Conservation (phyloP, 1,139 yeast genomes). For the Geotrichum bryndzae region DNA sequence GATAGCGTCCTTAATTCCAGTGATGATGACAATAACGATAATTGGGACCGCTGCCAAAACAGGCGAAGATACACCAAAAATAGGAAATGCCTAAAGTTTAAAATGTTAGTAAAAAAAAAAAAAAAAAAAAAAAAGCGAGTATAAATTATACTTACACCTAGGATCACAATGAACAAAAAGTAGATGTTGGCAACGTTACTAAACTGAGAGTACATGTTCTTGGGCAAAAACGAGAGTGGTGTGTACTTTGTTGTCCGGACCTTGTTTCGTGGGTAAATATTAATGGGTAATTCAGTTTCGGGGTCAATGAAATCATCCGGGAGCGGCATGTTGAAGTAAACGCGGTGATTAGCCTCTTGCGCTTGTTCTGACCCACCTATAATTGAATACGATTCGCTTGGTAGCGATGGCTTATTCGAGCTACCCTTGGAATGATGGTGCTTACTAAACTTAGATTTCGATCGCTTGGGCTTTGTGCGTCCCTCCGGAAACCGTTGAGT, state of each 20-base stretch:
- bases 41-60: slow-evolving; percentile 90
- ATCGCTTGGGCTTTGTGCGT: slow-evolving; percentile 42
- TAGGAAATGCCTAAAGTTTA: slow-evolving; percentile 47
- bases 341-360: slow-evolving; percentile 27
- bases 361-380: neutral
- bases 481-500: slow-evolving; percentile 76
- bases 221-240: slow-evolving; percentile 78
- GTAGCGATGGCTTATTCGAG: neutral
- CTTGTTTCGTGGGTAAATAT: slow-evolving; percentile 72
- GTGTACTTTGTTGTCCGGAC: slow-evolving; percentile 95
- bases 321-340: slow-evolving; percentile 59
- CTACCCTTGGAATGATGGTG: neutral
- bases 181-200: slow-evolving; percentile 73
- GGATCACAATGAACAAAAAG: slow-evolving; percentile 62
- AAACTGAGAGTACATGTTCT: slow-evolving; percentile 64
- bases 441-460: slow-evolving; percentile 24
- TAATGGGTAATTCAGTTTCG: slow-evolving; percentile 55
- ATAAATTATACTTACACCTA: slow-evolving; percentile 44
- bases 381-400: neutral
- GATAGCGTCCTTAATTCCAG: slow-evolving; percentile 88
- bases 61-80: slow-evolving; percentile 88
- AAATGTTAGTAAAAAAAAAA: slow-evolving; percentile 12
- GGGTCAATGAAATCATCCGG: slow-evolving; percentile 56
- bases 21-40: slow-evolving; percentile 81
- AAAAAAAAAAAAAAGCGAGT: neutral